phyloP scores from a whole-genome alignment of 2,329 filamentous ascomycete species.

The Colletotrichum eremochloae region DNA sequence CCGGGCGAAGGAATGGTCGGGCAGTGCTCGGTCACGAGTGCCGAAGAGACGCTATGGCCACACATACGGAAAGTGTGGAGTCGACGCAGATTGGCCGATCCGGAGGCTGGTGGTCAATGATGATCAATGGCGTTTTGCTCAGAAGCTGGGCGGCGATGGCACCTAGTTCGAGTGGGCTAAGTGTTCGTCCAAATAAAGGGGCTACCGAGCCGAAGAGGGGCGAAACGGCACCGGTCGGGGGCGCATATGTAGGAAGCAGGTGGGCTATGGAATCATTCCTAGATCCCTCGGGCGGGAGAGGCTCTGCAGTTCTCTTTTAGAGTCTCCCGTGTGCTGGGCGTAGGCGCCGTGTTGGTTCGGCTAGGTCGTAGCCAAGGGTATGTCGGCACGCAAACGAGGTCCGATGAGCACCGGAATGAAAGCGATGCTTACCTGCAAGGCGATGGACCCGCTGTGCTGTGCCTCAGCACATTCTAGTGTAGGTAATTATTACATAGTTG shows the following conservation, averaged over 20 bases:
- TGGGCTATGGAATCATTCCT: conserved; percentile 27
- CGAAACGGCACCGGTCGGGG: conserved; percentile 24
- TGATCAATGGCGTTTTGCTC: conserved; percentile 17
- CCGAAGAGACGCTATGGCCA: conserved; percentile 33
- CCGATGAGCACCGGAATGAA: background rate
- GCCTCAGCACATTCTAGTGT: background rate
- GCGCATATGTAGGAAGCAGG: conserved; percentile 15
- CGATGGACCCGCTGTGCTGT: background rate
- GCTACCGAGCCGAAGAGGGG: background rate
- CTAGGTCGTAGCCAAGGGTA: background rate
- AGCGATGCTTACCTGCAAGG: background rate
- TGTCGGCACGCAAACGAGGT: background rate
- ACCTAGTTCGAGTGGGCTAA: too few species aligned
- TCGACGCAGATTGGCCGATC: conserved; percentile 34
- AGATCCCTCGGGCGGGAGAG: conserved; percentile 4
- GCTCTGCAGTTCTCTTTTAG: conserved; percentile 6
- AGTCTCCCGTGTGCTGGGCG: background rate
- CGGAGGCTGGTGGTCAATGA: conserved; percentile 22
- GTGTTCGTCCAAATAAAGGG: too few species aligned
- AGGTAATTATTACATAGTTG: background rate
- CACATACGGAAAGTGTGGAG: conserved; percentile 21
- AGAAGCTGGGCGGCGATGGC: conserved; percentile 28
- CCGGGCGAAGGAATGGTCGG: conserved; percentile 34
- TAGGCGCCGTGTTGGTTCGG: conserved; percentile 6
- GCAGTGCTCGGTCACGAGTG: conserved; percentile 39